Evolutionary conservation across 495 filamentous ascomycete species (phyloP).

Genomic region (Trichoderma parareesei): DNA sequence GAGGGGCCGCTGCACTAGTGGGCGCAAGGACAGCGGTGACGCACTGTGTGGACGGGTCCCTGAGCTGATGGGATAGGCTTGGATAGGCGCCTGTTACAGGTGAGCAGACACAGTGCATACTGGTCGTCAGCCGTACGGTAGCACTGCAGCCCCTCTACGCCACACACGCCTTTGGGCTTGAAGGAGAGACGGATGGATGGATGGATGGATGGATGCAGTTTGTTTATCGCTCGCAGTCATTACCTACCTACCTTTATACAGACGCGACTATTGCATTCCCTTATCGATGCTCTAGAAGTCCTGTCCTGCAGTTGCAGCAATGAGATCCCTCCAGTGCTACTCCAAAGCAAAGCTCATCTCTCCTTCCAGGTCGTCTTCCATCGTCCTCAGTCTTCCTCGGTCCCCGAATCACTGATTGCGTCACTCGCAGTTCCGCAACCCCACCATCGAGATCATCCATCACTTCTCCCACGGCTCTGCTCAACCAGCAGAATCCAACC

Average conservation of each 20-base stretch:
- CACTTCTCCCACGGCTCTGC: no score
- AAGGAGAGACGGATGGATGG: not conserved
- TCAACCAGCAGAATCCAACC: not conserved
- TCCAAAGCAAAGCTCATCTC: not conserved
- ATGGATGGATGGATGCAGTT: not conserved
- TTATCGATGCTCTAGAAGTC: no score
- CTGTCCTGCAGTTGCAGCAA: no score
- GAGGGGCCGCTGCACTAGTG: not conserved
- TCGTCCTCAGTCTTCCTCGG: not conserved
- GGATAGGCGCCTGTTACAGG: not conserved
- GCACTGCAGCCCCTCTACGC: not conserved
- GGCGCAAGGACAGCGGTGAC: not conserved
- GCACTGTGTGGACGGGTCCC: not conserved
- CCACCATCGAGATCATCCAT: not conserved
- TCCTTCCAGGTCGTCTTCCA: not conserved
- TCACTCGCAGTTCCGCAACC: conserved; percentile 1
- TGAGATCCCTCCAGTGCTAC: not conserved
- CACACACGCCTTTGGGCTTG: not conserved
- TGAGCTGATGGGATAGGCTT: not conserved
- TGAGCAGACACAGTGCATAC: not conserved
- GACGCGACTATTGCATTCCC: no score
- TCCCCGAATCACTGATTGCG: not conserved
- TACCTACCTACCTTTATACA: no score
- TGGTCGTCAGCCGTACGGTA: not conserved
- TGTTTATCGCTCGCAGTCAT: no score